Conservation (phyloP, 164 flowering plant species). For the Pachysandra terminalis region DNA sequence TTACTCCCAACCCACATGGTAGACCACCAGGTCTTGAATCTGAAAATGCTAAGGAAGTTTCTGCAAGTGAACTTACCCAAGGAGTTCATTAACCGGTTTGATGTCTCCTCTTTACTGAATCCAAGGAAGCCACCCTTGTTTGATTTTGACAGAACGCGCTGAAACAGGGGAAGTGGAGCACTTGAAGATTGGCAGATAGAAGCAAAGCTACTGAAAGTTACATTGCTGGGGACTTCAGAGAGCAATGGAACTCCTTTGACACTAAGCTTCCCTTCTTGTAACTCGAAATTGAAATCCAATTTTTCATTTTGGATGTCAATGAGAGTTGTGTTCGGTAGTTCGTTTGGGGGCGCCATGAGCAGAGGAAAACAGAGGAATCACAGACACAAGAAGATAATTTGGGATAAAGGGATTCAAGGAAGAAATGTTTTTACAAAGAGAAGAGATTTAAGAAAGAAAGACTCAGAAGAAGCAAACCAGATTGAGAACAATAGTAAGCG, state of each 20-base stretch:
- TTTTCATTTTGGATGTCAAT: neutral
- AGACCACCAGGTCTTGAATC: no score
- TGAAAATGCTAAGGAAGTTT: no score
- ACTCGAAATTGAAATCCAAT: conserved; percentile 20
- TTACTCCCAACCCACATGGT: no score
- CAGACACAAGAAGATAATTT: no score
- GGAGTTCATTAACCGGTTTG: no score
- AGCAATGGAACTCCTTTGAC: conserved; percentile 45
- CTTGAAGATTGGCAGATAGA: conserved; percentile 25
- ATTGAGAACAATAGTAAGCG: neutral
- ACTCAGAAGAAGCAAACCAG: no score
- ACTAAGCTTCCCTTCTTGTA: conserved; percentile 32
- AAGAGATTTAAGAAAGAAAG: neutral
- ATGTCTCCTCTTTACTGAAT: no score
- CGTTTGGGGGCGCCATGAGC: conserved; percentile 44
- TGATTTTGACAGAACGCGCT: no score
- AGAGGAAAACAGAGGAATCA: conserved; percentile 5
- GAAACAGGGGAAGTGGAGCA: conserved; percentile 27
- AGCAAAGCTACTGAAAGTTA: conserved; percentile 35
- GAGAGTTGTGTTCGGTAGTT: conserved; percentile 16
- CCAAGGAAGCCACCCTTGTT: no score
- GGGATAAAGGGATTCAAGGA: no score
- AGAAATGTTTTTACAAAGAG: neutral
- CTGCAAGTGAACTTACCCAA: no score
- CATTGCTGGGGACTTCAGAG: conserved; percentile 44